Conservation (phyloP, 2,329 filamentous ascomycete species). For the Penicillium sumatraense region DNA sequence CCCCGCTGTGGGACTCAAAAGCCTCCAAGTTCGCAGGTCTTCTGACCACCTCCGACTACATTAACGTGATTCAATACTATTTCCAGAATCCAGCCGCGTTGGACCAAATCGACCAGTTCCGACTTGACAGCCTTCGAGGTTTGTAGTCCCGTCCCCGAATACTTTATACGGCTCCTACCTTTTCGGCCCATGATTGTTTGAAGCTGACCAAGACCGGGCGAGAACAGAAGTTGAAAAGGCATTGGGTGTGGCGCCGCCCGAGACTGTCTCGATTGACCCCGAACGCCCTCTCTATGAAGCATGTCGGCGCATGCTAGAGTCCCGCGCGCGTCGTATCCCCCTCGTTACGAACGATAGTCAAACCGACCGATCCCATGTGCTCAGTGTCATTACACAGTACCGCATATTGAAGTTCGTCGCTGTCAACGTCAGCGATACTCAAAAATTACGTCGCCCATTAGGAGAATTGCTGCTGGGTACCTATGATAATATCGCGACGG, state of each 20-base stretch:
- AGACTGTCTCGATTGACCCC: slow-evolving; percentile 95
- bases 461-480: slow-evolving; percentile 84
- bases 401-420: slow-evolving; percentile 98
- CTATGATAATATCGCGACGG: slow-evolving; percentile 79
- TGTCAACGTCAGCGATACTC: slow-evolving; percentile 88
- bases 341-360: slow-evolving; percentile 93
- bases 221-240: slow-evolving; percentile 86
- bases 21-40: slow-evolving; percentile 92
- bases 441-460: slow-evolving; percentile 84
- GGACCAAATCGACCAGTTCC: slow-evolving; percentile 89
- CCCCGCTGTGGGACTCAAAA: slow-evolving; percentile 94
- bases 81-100: slow-evolving; percentile 94
- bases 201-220: slow-evolving; percentile 10
- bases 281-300: slow-evolving; percentile 91
- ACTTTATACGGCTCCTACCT: neutral
- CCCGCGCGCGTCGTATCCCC: slow-evolving; percentile 89
- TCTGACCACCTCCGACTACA: slow-evolving; percentile 94
- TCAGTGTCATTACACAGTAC: slow-evolving; percentile 97
- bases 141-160: slow-evolving; percentile 31
- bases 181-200: slow-evolving; percentile 1
- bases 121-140: slow-evolving; percentile 90
- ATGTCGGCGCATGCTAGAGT: slow-evolving; percentile 90
- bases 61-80: slow-evolving; percentile 99
- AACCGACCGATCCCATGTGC: slow-evolving; percentile 87
- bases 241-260: slow-evolving; percentile 85